Percentiles rank a stretch among this genome's conserved stretches.
Conservation (phyloP, 2,329 filamentous ascomycete genomes). For the Talaromyces islandicus region DNA sequence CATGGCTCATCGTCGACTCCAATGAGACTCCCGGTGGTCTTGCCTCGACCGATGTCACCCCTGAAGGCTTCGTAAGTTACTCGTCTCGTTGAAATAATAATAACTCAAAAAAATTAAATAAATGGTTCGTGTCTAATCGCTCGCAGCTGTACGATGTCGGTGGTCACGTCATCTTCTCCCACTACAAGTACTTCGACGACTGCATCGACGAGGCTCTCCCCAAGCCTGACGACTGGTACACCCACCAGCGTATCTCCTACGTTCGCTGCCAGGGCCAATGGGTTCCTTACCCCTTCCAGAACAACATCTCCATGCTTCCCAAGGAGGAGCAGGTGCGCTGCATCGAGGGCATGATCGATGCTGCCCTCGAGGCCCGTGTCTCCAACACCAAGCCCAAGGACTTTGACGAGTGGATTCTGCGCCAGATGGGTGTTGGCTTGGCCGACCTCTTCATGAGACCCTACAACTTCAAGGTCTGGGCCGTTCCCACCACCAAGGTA, state of each 20-base stretch:
- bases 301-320: constrained; percentile 97
- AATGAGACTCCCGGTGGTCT: constrained; percentile 91
- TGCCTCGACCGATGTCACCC: constrained; percentile 88
- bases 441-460: constrained; percentile 97
- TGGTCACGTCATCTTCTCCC: constrained; percentile 97
- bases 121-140: not conserved
- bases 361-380: constrained; percentile 78
- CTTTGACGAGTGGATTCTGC: constrained; percentile 97
- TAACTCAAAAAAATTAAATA: too few species aligned
- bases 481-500: constrained; percentile 94
- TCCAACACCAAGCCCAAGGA: constrained; percentile 87
- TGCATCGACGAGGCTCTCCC: constrained; percentile 95
- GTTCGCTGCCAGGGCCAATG: constrained; percentile 93
- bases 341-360: constrained; percentile 93
- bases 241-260: constrained; percentile 97
- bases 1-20: constrained; percentile 93
- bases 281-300: constrained; percentile 99
- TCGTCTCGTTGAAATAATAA: too few species aligned
- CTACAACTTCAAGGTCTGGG: constrained; percentile 99
- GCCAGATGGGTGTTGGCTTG: constrained; percentile 82
- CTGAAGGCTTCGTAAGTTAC: constrained; percentile 88
- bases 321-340: constrained; percentile 95
- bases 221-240: constrained; percentile 91
- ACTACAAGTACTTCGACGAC: constrained; percentile 99
- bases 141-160: constrained; percentile 92